Conservation (phyloP, 2,329 filamentous ascomycete genomes). For the Botrytis squamosa region DNA sequence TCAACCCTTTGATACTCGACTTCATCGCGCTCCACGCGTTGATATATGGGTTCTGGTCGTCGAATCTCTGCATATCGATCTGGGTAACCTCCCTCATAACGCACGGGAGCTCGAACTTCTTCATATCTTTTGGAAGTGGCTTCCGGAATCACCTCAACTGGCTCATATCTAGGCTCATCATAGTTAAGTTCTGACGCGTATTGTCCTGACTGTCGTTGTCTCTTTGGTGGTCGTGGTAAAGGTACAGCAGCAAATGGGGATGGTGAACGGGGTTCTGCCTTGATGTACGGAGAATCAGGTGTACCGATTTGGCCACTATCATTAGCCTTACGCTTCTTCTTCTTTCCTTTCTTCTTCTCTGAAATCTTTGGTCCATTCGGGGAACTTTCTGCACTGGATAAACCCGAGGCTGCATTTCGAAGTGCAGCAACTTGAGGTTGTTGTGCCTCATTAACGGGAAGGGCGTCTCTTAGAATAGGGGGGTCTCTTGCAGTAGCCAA, state of each 20-base stretch:
- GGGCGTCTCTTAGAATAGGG: slow-evolving; percentile 34
- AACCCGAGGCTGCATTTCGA: slow-evolving; percentile 47
- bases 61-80: slow-evolving; percentile 34
- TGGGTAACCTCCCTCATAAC: slow-evolving; percentile 29
- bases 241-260: slow-evolving; percentile 56
- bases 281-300: slow-evolving; percentile 55
- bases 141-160: slow-evolving; percentile 30
- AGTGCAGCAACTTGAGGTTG: slow-evolving; percentile 58
- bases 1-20: slow-evolving; percentile 30
- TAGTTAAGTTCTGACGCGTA: slow-evolving; percentile 45
- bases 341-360: slow-evolving; percentile 54
- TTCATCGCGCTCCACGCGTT: slow-evolving; percentile 35
- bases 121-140: slow-evolving; percentile 27
- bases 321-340: slow-evolving; percentile 49
- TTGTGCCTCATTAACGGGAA: slow-evolving; percentile 33
- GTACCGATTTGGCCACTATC: slow-evolving; percentile 43
- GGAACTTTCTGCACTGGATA: slow-evolving; percentile 61
- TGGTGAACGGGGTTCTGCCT: slow-evolving; percentile 62
- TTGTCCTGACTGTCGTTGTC: slow-evolving; percentile 50
- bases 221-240: slow-evolving; percentile 56
- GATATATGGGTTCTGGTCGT: slow-evolving; percentile 31
- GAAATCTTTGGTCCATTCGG: slow-evolving; percentile 49
- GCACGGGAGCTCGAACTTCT: slow-evolving; percentile 27
- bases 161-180: slow-evolving; percentile 48
- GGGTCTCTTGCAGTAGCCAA: slow-evolving; percentile 48